These are phyloP conservation scores for Batrachochytrium dendrobatidis DNA, from an alignment of 371 early-diverging fungal genomes.

Conservation along the genomic window DNA sequence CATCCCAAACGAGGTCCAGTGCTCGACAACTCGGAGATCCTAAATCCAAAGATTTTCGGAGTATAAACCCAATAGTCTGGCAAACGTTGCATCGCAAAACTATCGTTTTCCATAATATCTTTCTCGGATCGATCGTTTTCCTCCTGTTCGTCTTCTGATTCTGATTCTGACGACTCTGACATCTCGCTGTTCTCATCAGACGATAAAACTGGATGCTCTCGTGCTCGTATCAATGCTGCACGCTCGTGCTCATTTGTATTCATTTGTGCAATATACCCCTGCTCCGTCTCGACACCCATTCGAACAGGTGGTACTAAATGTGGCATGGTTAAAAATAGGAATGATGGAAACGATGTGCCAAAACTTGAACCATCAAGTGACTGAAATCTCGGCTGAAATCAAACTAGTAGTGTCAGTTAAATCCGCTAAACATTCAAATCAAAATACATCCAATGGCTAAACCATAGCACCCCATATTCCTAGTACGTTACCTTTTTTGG, in stretches of 20 bases:
- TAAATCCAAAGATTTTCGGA: slow-evolving; percentile 78
- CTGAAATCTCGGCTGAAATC: slow-evolving; percentile 32
- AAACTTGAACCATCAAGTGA: slow-evolving; percentile 95
- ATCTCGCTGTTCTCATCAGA: not conserved
- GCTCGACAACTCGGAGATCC: slow-evolving; percentile 34
- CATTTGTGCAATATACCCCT: not conserved
- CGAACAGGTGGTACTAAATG: slow-evolving; percentile 60
- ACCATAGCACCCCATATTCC: not conserved
- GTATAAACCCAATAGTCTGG: slow-evolving; percentile 42
- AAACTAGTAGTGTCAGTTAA: not conserved
- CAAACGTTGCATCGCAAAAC: not conserved
- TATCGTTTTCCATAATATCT: slow-evolving; percentile 2
- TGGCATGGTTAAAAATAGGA: slow-evolving; percentile 89
- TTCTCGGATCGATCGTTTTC: not conserved
- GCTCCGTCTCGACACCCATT: too few relatives aligned
- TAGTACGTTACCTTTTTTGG: slow-evolving; percentile 66
- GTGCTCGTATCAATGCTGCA: not conserved
- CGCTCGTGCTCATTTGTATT: not conserved
- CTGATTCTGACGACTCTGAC: not conserved
- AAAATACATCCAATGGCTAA: not conserved
- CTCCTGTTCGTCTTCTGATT: not conserved
- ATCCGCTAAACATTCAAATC: not conserved
- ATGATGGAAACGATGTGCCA: slow-evolving; percentile 94
- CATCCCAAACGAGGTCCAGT: slow-evolving; percentile 40
- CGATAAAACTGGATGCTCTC: not conserved